Percentiles rank a stretch among this genome's conserved stretches.
Evolutionary conservation across 78 protist genomes (phyloP).

Genomic region (Protostelium mycophagum): DNA sequence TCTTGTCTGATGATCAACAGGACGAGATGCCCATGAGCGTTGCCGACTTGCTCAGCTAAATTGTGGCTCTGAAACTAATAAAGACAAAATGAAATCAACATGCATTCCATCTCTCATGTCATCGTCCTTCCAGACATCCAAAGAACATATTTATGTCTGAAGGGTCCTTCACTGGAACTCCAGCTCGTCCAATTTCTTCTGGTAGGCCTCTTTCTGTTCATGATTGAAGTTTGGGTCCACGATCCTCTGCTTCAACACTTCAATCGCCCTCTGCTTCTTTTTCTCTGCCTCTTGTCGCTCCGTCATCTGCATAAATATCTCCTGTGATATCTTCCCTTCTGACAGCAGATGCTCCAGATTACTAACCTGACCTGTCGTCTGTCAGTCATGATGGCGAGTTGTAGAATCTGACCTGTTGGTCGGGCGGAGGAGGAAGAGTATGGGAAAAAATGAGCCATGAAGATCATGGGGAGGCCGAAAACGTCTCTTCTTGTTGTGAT

Average conservation of each 20-base stretch:
- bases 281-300: neutral
- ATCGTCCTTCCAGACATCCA: neutral
- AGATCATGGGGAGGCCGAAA: neutral
- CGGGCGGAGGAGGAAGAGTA: no score
- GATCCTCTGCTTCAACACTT: neutral
- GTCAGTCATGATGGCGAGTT: no score
- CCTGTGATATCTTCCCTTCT: neutral
- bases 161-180: neutral
- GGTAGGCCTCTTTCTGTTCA: neutral
- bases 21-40: slow-evolving; percentile 30
- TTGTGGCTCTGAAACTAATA: no score
- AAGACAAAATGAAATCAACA: neutral
- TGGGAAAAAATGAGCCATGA: neutral
- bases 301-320: neutral
- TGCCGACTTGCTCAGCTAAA: neutral
- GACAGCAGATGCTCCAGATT: neutral
- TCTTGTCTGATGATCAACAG: neutral
- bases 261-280: neutral
- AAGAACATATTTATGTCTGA: neutral
- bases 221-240: neutral
- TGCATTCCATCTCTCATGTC: neutral
- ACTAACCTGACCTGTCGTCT: neutral
- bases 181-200: neutral
- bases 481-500: neutral
- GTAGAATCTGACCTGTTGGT: no score